These are phyloP conservation scores for Vigna unguiculata DNA, from an alignment of 306 rosid species.

Conservation along the genomic window DNA sequence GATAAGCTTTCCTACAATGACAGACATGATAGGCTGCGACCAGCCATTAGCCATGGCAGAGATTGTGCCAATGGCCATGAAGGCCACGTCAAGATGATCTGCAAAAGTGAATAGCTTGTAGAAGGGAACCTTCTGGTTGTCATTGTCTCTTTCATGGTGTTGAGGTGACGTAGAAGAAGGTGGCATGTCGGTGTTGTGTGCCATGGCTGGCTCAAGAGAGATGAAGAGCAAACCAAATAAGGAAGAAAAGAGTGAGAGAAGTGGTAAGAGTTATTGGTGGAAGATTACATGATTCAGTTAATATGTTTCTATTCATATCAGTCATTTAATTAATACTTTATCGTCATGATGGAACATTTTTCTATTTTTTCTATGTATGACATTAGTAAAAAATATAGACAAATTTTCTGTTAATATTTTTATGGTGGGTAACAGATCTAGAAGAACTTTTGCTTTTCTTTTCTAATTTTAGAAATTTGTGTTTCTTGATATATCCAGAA, in stretches of 20 bases:
- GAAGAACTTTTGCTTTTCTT: too few relatives aligned
- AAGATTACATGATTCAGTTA: not conserved
- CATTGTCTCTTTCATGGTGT: not conserved
- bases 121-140: slow-evolving; percentile 58
- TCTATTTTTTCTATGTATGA: too few relatives aligned
- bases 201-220: not conserved
- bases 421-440: too few relatives aligned
- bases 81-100: slow-evolving; percentile 51
- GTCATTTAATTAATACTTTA: too few relatives aligned
- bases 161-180: not conserved
- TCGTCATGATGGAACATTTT: too few relatives aligned
- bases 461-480: too few relatives aligned
- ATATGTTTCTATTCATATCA: not conserved
- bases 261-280: not conserved
- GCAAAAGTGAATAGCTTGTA: slow-evolving; percentile 77
- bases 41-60: slow-evolving; percentile 61
- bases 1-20: slow-evolving; percentile 65
- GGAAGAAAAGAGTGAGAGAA: not conserved
- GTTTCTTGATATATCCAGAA: too few relatives aligned
- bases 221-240: not conserved
- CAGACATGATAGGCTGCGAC: slow-evolving; percentile 76
- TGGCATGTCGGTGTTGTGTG: not conserved
- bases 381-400: too few relatives aligned
- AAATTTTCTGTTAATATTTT: too few relatives aligned
- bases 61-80: slow-evolving; percentile 70